Percentiles rank a stretch among this genome's conserved stretches.
These are phyloP conservation scores for Infundibulicybe gibba DNA, from an alignment of 768 basidiomycete genomes.

Conservation along the genomic window DNA sequence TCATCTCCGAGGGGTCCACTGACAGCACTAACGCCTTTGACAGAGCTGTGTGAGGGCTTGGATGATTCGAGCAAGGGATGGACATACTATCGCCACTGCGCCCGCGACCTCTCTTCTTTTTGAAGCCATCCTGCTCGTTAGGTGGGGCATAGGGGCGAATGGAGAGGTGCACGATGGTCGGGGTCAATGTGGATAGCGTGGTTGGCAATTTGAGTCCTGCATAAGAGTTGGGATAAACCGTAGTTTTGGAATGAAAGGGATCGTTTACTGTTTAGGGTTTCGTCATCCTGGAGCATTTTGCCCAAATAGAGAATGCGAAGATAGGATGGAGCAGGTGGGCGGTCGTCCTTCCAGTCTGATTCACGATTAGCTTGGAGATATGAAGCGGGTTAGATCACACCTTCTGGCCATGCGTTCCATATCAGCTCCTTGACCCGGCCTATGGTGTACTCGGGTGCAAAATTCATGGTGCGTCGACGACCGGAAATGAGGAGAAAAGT, in stretches of 20 bases:
- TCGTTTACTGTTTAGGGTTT: constrained; percentile 61
- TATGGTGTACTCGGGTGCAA: constrained; percentile 71
- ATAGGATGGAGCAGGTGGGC: constrained; percentile 74
- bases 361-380: constrained; percentile 4
- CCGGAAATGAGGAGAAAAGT: constrained; percentile 76
- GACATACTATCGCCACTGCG: constrained; percentile 24
- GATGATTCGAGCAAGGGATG: too few relatives aligned
- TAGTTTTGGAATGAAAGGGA: constrained; percentile 5
- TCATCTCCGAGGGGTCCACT: too few relatives aligned
- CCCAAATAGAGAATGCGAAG: constrained; percentile 75
- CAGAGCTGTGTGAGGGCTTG: too few relatives aligned
- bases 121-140: constrained; percentile 43
- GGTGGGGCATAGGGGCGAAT: constrained; percentile 57
- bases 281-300: constrained; percentile 81
- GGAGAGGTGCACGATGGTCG: constrained; percentile 76
- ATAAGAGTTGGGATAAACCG: not conserved
- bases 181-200: constrained; percentile 23
- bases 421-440: constrained; percentile 80
- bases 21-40: too few relatives aligned
- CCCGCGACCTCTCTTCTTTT: constrained; percentile 47
- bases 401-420: constrained; percentile 80
- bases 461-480: constrained; percentile 62
- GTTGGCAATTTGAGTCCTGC: constrained; percentile 37
- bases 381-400: constrained; percentile 30
- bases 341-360: constrained; percentile 75